Conservation (phyloP, 2,329 filamentous ascomycete species). For the Lecanicillium sp. region DNA sequence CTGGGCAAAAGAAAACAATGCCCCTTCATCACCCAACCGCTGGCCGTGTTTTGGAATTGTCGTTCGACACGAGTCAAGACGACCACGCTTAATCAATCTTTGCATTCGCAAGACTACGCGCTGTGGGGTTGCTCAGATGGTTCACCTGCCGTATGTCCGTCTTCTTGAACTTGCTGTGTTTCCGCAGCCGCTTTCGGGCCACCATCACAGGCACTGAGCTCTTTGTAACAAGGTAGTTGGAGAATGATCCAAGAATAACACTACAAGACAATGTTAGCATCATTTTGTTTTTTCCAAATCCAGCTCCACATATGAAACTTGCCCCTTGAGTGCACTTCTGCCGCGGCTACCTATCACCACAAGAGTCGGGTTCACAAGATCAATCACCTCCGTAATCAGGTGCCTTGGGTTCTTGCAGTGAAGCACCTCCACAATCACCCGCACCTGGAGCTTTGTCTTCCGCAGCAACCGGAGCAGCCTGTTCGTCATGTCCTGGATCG, state of each 20-base stretch:
- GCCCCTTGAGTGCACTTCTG: slow-evolving; percentile 88
- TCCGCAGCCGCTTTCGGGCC: slow-evolving; percentile 78
- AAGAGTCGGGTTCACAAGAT: slow-evolving; percentile 81
- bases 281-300: background rate
- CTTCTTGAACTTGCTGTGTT: slow-evolving; percentile 74
- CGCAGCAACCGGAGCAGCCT: slow-evolving; percentile 77
- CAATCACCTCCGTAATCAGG: slow-evolving; percentile 94
- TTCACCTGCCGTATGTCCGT: slow-evolving; percentile 65
- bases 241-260: slow-evolving; percentile 91
- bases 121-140: slow-evolving; percentile 64
- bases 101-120: slow-evolving; percentile 59
- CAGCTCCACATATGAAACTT: slow-evolving; percentile 26
- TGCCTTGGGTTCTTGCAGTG: slow-evolving; percentile 98
- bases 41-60: background rate
- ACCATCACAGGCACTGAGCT: slow-evolving; percentile 98
- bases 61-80: background rate
- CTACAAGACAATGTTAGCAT: slow-evolving; percentile 38
- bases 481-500: slow-evolving; percentile 76
- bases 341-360: slow-evolving; percentile 90
- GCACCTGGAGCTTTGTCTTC: slow-evolving; percentile 86
- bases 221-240: slow-evolving; percentile 94
- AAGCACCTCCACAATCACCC: slow-evolving; percentile 90
- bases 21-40: too few relatives aligned
- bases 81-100: slow-evolving; percentile 56
- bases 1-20: background rate